Evolutionary conservation across 2,329 filamentous ascomycete species (phyloP), one percentile per base, ranked within the genome.

Genomic region (Trichoderma sp.): DNA sequence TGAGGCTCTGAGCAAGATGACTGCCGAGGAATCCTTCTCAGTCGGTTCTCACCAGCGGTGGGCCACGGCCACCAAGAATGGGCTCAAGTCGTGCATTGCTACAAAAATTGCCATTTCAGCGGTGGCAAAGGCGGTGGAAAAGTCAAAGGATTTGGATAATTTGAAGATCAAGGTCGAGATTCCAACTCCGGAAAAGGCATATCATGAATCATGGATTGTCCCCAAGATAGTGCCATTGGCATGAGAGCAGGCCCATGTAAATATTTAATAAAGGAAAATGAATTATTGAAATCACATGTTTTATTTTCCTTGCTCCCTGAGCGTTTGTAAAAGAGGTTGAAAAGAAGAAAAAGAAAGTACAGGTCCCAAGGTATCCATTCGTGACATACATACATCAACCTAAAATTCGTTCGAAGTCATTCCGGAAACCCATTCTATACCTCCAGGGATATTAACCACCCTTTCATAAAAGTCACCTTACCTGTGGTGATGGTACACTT

Each of bases 41-140:
- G 85, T 87, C 35, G 88, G 88, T 11, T 89, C 87, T 62, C 88
- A 93, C 78, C 89, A 88, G 12, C 88, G 90, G 74, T 95, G 93
- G 92, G 81, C 88, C 21, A 85, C 85, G 27, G 87, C 90, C 27
- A 85, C 89, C 12, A 92, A 91, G 81, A 88, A 89, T 76, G 89
- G 88, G 11, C 86, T 93, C 79, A 91, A 91, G 80, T 90, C 93
- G n/a, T 93, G 91, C 78, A 95, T 95, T 76, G 91, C 91, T 9
- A 88, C 92, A 1, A 91, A 90, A 6, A 89, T 95, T 77, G 90
- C 91, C 0, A 88, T 94, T 60, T 87, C 88, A 29, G 87, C 86
- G 1, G 82, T 93, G 65, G 89, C 88, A 79, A 93, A 91, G 81
- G 88, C 88, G 2, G 79, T 92, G 9, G 84, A 85, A 21, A 83